These are phyloP conservation scores for Cercis canadensis DNA, from an alignment of 306 rosid species.

Conservation along the genomic window DNA sequence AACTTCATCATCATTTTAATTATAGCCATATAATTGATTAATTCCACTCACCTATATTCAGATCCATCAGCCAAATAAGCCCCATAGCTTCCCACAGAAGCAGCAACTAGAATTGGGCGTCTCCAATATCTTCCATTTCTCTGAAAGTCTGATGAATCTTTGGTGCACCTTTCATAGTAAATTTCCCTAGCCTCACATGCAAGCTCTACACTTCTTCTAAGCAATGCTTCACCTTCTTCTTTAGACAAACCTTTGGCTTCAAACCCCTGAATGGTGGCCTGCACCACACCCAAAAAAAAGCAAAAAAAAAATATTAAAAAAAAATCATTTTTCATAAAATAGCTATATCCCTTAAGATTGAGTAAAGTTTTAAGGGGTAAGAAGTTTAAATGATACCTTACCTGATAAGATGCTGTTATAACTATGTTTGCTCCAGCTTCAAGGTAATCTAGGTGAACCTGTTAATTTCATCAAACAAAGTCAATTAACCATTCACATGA, in stretches of 20 bases:
- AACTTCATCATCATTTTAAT: too few species aligned
- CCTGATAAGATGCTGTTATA: constrained; percentile 90
- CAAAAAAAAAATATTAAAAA: neutral
- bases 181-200: constrained; percentile 80
- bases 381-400: constrained; percentile 28
- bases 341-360: too few species aligned
- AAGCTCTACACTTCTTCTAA: constrained; percentile 78
- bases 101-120: constrained; percentile 75
- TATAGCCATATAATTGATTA: neutral
- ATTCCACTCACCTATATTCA: constrained; percentile 53
- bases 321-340: too few species aligned
- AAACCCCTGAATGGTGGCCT: constrained; percentile 94
- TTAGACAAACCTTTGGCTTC: constrained; percentile 79
- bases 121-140: constrained; percentile 41
- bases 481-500: too few species aligned
- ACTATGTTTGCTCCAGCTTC: constrained; percentile 91
- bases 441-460: constrained; percentile 97
- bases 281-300: neutral
- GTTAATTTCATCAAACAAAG: constrained; percentile 18
- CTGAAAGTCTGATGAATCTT: constrained; percentile 58
- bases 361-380: too few species aligned
- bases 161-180: constrained; percentile 61
- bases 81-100: constrained; percentile 94
- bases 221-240: constrained; percentile 68
- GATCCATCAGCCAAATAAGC: constrained; percentile 87